These are phyloP conservation scores for Obelidium mucronatum DNA, from an alignment of 192 early-diverging fungal genomes.

Conservation along the genomic window DNA sequence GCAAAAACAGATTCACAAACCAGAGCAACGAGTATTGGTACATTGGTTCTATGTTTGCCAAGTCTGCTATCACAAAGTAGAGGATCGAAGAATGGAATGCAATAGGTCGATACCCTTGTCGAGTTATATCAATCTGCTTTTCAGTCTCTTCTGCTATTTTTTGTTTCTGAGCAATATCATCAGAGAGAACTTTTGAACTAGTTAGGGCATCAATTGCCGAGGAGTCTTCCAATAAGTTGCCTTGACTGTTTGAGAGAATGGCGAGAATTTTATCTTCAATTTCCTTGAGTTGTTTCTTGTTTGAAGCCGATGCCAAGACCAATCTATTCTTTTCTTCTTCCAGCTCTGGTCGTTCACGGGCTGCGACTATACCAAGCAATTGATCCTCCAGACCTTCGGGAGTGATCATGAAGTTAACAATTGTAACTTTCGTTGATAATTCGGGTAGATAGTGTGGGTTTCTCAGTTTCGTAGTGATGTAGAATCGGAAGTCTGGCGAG, in stretches of 20 bases:
- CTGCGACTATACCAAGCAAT: slow-evolving; percentile 67
- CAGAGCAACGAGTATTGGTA: slow-evolving; percentile 68
- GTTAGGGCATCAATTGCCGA: slow-evolving; percentile 67
- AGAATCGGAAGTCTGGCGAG: slow-evolving; percentile 67
- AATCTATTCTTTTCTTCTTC: slow-evolving; percentile 70
- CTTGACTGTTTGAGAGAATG: slow-evolving; percentile 62
- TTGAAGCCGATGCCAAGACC: slow-evolving; percentile 61
- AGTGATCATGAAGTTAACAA: slow-evolving; percentile 72
- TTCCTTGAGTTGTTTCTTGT: slow-evolving; percentile 70
- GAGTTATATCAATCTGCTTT: slow-evolving; percentile 65
- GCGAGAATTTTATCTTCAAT: slow-evolving; percentile 68
- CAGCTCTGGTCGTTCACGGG: slow-evolving; percentile 69
- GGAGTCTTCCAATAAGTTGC: slow-evolving; percentile 68
- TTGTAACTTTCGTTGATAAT: slow-evolving; percentile 68
- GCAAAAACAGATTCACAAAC: slow-evolving; percentile 72
- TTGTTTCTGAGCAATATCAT: slow-evolving; percentile 70
- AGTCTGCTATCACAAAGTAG: slow-evolving; percentile 70
- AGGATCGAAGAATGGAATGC: slow-evolving; percentile 66
- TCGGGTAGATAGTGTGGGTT: slow-evolving; percentile 72
- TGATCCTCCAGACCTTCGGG: slow-evolving; percentile 70
- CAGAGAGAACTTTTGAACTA: slow-evolving; percentile 62
- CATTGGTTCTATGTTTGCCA: slow-evolving; percentile 73
- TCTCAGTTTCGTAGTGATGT: slow-evolving; percentile 67
- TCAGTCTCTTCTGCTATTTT: slow-evolving; percentile 68
- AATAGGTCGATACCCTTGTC: slow-evolving; percentile 67